Evolutionary conservation across 306 rosid species (phyloP).

Genomic region (Malus asiatica): DNA sequence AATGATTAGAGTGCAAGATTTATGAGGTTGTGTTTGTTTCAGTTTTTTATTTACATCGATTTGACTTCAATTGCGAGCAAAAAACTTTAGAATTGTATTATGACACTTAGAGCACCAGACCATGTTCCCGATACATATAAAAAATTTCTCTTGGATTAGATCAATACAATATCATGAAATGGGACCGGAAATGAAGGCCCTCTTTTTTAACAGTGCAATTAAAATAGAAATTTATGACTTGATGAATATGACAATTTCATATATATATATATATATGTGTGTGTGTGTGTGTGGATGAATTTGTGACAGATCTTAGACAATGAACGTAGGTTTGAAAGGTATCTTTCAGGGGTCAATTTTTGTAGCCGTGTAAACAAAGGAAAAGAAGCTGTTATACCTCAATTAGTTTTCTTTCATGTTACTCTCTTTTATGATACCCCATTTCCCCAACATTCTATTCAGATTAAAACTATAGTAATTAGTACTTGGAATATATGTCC

Average conservation of each 20-base stretch:
- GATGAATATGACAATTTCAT: not conserved
- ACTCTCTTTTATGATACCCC: not conserved
- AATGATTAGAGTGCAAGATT: too few species aligned
- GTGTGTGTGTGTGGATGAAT: not conserved
- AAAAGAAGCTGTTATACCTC: not conserved
- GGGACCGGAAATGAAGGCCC: too few species aligned
- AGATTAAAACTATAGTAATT: not conserved
- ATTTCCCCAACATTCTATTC: not conserved
- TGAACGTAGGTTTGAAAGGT: not conserved
- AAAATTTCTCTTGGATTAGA: too few species aligned
- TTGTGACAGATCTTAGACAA: not conserved
- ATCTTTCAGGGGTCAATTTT: not conserved
- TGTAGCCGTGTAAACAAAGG: not conserved
- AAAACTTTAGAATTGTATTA: too few species aligned
- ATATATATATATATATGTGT: too few species aligned
- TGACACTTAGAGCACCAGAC: too few species aligned
- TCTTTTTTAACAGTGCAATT: not conserved
- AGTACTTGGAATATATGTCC: not conserved
- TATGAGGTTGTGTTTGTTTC: too few species aligned
- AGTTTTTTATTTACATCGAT: too few species aligned
- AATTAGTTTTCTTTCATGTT: not conserved
- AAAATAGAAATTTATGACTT: not conserved
- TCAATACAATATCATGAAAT: too few species aligned
- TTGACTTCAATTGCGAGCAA: too few species aligned
- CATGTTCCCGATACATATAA: too few species aligned